Percentiles rank a stretch among this genome's conserved stretches.
Conservation (phyloP, 177 flowering plant genomes). For the Vitis hybrid region DNA sequence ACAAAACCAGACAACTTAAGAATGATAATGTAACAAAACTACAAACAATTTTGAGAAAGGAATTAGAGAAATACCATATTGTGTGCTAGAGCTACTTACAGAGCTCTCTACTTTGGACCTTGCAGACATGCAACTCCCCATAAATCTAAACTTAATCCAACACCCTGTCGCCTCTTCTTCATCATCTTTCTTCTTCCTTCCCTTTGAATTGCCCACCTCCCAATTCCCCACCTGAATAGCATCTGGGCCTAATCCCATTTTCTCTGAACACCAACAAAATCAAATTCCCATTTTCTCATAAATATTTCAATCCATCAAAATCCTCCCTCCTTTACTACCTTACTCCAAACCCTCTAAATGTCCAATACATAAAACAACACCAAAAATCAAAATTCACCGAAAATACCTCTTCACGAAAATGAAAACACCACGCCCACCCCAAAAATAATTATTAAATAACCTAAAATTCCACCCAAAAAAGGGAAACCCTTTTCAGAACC, state of each 20-base stretch:
- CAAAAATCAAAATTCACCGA: slow-evolving; percentile 2
- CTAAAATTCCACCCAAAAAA: slow-evolving; percentile 1
- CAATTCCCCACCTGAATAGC: slow-evolving; percentile 42
- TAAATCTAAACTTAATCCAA: slow-evolving; percentile 62
- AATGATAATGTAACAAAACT: neutral
- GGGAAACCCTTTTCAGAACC: slow-evolving; percentile 2
- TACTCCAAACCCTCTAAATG: slow-evolving; percentile 3
- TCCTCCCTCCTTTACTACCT: neutral
- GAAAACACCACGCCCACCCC: neutral
- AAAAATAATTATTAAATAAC: neutral
- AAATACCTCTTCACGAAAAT: neutral
- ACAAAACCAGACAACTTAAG: neutral
- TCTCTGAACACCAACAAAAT: slow-evolving; percentile 17
- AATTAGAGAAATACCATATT: slow-evolving; percentile 39
- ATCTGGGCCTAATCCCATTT: slow-evolving; percentile 54
- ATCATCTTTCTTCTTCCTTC: slow-evolving; percentile 32
- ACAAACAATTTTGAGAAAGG: neutral
- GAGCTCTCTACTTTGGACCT: slow-evolving; percentile 55
- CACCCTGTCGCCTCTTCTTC: slow-evolving; percentile 43
- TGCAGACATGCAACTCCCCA: slow-evolving; percentile 55
- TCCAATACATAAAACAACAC: neutral
- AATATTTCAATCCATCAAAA: slow-evolving; percentile 2
- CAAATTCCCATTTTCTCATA: slow-evolving; percentile 17
- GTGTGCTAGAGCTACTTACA: slow-evolving; percentile 46
- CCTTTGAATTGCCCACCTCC: slow-evolving; percentile 38